A percentile compares a stretch with the other conserved stretches of the same genome.
phyloP scores from a whole-genome alignment of 108 stramenopile species.

The Cyclotella choctawhatcheeana region DNA sequence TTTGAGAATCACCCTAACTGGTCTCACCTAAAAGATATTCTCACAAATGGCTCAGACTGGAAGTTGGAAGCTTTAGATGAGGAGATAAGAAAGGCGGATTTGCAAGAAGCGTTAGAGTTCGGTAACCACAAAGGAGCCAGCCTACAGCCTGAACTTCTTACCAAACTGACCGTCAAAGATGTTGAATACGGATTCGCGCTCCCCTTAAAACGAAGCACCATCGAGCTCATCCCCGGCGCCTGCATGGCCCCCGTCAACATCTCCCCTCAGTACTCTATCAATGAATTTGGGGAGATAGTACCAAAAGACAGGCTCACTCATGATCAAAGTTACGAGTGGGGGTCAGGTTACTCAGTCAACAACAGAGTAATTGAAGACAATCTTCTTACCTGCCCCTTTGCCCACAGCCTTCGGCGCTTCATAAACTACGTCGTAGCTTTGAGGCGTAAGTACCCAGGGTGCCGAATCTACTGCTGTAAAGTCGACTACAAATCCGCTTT shows the following conservation, averaged over 20 bases:
- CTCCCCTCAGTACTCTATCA: slow-evolving; percentile 12
- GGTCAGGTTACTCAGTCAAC: slow-evolving; percentile 3
- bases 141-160: slow-evolving; percentile 4
- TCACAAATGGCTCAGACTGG: slow-evolving; percentile 9
- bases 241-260: slow-evolving; percentile 18
- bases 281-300: too few relatives aligned
- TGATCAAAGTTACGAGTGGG: slow-evolving; percentile 1
- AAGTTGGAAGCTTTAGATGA: slow-evolving; percentile 3
- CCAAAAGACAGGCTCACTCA: slow-evolving; percentile 4
- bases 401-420: not conserved
- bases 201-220: not conserved
- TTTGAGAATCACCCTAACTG: slow-evolving; percentile 23
- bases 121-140: slow-evolving; percentile 36
- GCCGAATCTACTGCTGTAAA: slow-evolving; percentile 8
- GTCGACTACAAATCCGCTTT: slow-evolving; percentile 26
- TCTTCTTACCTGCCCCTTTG: not conserved
- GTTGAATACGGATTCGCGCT: slow-evolving; percentile 7
- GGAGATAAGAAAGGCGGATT: not conserved
- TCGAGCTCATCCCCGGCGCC: not conserved
- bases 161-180: not conserved
- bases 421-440: slow-evolving; percentile 13
- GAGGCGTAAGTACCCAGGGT: not conserved
- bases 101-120: slow-evolving; percentile 7
- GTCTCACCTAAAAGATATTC: slow-evolving; percentile 8
- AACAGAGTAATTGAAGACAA: not conserved